phyloP scores from a whole-genome alignment of 2,329 filamentous ascomycete species.

The Sporothrix brasiliensis region DNA sequence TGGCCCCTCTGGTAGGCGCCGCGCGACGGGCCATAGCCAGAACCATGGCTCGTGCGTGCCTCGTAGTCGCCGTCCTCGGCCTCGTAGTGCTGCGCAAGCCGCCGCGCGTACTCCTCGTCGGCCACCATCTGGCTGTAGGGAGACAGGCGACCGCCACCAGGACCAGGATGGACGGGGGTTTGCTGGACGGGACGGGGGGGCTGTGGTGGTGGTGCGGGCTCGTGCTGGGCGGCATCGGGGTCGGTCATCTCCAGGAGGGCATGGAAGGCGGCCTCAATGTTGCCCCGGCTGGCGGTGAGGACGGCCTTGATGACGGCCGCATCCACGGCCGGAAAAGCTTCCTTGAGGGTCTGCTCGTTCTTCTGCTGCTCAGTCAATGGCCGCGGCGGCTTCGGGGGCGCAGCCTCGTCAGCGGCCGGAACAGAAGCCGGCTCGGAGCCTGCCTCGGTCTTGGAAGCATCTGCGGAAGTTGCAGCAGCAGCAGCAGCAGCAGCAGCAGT shows the following conservation, averaged over 20 bases:
- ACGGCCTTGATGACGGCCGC: constrained; percentile 81
- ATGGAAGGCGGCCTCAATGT: constrained; percentile 93
- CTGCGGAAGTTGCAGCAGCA: constrained; percentile 40
- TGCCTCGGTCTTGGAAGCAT: constrained; percentile 24
- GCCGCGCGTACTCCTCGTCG: constrained; percentile 86
- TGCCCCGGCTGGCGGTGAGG: constrained; percentile 79
- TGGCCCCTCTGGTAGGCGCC: background rate
- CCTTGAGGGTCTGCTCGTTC: constrained; percentile 83
- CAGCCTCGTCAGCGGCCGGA: constrained; percentile 47
- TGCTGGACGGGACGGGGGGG: constrained; percentile 64
- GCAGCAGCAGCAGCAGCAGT: constrained; percentile 39
- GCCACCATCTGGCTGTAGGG: constrained; percentile 81
- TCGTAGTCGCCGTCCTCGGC: constrained; percentile 60
- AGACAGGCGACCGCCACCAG: constrained; percentile 65
- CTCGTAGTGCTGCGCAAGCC: constrained; percentile 89
- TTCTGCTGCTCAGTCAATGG: constrained; percentile 80
- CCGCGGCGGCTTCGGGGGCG: constrained; percentile 79
- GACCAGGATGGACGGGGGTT: constrained; percentile 59
- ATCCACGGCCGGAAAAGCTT: constrained; percentile 90
- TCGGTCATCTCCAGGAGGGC: constrained; percentile 86
- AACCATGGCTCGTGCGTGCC: constrained; percentile 50
- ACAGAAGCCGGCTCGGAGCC: constrained; percentile 38
- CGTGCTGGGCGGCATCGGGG: constrained; percentile 64
- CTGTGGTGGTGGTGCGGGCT: constrained; percentile 62
- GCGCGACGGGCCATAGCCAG: constrained; percentile 43